Evolutionary conservation across 345 rosid species (phyloP).

Genomic region (Eucalyptus microcorys): DNA sequence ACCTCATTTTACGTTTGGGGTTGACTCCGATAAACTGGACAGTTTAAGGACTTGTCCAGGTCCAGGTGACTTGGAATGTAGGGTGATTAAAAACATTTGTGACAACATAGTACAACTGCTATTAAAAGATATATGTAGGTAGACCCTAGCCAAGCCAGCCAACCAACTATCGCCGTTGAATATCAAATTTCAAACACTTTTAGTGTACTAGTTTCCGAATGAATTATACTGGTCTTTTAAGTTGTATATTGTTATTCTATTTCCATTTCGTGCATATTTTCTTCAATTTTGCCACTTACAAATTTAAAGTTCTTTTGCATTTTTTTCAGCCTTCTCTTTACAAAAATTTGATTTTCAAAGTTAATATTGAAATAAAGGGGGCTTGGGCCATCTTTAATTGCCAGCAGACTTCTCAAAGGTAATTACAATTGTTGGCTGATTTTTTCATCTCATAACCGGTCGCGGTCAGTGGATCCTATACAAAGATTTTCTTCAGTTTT

Average conservation of each 20-base stretch:
- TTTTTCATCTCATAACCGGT: not conserved
- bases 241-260: not conserved
- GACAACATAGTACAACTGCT: not conserved
- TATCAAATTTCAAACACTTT: not conserved
- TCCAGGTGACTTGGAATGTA: too few species aligned
- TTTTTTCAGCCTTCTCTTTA: not conserved
- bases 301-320: not conserved
- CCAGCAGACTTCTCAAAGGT: not conserved
- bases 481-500: not conserved
- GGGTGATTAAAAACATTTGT: not conserved
- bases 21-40: too few species aligned
- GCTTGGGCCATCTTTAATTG: not conserved
- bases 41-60: too few species aligned
- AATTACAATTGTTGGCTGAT: not conserved
- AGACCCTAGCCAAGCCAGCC: not conserved
- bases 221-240: not conserved
- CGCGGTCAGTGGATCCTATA: not conserved
- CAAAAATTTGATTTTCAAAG: not conserved
- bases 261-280: not conserved
- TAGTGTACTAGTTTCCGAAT: not conserved
- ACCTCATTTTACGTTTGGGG: too few species aligned
- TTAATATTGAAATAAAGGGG: not conserved
- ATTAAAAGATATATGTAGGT: not conserved
- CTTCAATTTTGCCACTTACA: not conserved
- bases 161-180: not conserved